Percentiles rank a stretch among this genome's conserved stretches.
These are phyloP conservation scores for Candida broadrunensis DNA, from an alignment of 805 yeast genomes.

Conservation along the genomic window DNA sequence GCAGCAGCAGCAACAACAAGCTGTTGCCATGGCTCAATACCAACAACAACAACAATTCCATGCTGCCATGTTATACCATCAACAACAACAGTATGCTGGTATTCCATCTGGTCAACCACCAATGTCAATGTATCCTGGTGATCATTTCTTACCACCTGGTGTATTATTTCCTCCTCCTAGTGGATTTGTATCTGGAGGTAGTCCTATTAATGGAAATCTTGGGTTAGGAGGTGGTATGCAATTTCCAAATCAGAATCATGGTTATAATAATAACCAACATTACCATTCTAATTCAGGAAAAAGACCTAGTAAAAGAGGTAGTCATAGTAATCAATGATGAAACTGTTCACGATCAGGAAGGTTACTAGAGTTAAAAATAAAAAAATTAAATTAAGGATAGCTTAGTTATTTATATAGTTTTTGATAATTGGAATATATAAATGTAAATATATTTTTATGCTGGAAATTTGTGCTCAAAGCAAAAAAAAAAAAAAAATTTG, in stretches of 20 bases:
- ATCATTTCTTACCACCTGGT: constrained; percentile 32
- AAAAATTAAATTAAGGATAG: no score
- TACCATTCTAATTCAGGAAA: constrained; percentile 12
- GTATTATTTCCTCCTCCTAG: constrained; percentile 34
- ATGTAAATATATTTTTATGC: no score
- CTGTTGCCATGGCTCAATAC: constrained; percentile 30
- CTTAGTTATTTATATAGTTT: no score
- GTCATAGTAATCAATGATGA: constrained; percentile 7
- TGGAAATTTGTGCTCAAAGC: no score
- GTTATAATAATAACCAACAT: constrained; percentile 10
- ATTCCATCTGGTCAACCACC: constrained; percentile 35
- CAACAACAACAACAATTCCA: constrained; percentile 36
- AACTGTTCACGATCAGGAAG: no score
- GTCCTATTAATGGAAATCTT: constrained; percentile 27
- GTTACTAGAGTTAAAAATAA: no score
- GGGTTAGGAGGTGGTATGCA: constrained; percentile 14
- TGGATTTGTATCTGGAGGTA: constrained; percentile 20
- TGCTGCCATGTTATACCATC: constrained; percentile 38
- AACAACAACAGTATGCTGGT: constrained; percentile 21
- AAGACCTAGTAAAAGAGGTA: constrained; percentile 12
- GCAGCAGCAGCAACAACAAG: constrained; percentile 27
- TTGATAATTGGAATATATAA: no score
- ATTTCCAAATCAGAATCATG: constrained; percentile 6
- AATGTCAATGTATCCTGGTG: constrained; percentile 30
- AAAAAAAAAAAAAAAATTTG: no score